phyloP scores from a whole-genome alignment of 2,329 filamentous ascomycete genomes.

The Endoconidiophora polonica region DNA sequence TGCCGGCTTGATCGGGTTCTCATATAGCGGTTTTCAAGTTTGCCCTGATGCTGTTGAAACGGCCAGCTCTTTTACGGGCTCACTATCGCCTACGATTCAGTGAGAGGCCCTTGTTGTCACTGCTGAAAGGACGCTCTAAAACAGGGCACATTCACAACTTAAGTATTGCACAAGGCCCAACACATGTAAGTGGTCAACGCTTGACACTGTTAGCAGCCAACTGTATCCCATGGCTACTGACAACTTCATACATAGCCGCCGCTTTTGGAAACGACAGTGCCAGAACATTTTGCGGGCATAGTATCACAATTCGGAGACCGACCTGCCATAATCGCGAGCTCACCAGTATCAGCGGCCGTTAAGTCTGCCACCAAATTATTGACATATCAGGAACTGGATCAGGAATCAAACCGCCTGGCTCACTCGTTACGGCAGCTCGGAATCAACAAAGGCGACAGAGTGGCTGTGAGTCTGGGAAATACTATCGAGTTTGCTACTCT shows the following conservation, averaged over 20 bases:
- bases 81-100: no score
- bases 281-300: slow-evolving; percentile 51
- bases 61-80: no score
- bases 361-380: slow-evolving; percentile 42
- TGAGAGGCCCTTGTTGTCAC: no score
- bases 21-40: no score
- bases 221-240: background rate
- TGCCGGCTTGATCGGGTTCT: no score
- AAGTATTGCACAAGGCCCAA: slow-evolving; percentile 6
- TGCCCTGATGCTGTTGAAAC: no score
- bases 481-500: slow-evolving; percentile 66
- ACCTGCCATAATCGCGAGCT: slow-evolving; percentile 37
- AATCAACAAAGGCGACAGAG: slow-evolving; percentile 65
- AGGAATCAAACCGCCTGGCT: slow-evolving; percentile 59
- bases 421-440: slow-evolving; percentile 51
- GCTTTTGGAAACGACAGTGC: slow-evolving; percentile 50
- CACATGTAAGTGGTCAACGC: slow-evolving; percentile 1
- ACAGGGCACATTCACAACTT: slow-evolving; percentile 1
- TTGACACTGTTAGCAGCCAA: no score
- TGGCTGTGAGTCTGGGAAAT: slow-evolving; percentile 78
- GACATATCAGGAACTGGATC: slow-evolving; percentile 61
- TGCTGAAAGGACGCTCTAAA: no score
- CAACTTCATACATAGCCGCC: slow-evolving; percentile 34
- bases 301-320: slow-evolving; percentile 49
- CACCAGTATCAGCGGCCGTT: slow-evolving; percentile 18